Evolutionary conservation across 805 yeast genomes (phyloP).

Genomic region (Monosporozyma servazzii): DNA sequence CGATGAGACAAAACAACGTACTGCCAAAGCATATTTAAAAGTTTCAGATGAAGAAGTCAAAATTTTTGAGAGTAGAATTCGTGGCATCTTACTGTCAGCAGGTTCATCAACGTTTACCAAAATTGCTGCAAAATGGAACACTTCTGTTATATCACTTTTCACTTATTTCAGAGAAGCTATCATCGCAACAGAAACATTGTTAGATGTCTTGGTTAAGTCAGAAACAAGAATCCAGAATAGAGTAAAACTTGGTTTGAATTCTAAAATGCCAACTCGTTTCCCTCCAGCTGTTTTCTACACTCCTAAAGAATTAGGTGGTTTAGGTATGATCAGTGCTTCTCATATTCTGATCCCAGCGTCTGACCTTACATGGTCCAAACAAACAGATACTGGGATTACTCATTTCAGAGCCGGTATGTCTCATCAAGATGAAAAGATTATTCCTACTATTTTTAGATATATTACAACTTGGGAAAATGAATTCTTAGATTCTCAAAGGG

Average conservation of each 20-base stretch:
- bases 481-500: constrained; percentile 85
- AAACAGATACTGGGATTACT: constrained; percentile 88
- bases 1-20: constrained; percentile 65
- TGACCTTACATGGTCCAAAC: constrained; percentile 83
- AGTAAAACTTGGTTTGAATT: constrained; percentile 88
- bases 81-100: constrained; percentile 88
- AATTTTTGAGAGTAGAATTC: constrained; percentile 69
- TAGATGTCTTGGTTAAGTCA: constrained; percentile 78
- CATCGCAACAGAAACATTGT: constrained; percentile 64
- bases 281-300: constrained; percentile 99
- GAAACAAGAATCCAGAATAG: constrained; percentile 91
- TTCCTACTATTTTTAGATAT: constrained; percentile 90
- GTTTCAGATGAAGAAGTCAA: constrained; percentile 77
- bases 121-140: constrained; percentile 92
- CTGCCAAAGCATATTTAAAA: constrained; percentile 79
- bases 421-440: constrained; percentile 65
- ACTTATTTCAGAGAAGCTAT: constrained; percentile 92
- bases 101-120: constrained; percentile 94
- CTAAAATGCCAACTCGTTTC: constrained; percentile 96
- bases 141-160: constrained; percentile 76
- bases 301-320: constrained; percentile 93
- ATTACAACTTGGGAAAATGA: constrained; percentile 96
- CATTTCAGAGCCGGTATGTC: constrained; percentile 93
- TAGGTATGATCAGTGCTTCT: constrained; percentile 96
- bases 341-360: constrained; percentile 92